These are phyloP conservation scores for Irpex sp. DNA, from an alignment of 1,284 basidiomycete genomes.

Conservation along the genomic window DNA sequence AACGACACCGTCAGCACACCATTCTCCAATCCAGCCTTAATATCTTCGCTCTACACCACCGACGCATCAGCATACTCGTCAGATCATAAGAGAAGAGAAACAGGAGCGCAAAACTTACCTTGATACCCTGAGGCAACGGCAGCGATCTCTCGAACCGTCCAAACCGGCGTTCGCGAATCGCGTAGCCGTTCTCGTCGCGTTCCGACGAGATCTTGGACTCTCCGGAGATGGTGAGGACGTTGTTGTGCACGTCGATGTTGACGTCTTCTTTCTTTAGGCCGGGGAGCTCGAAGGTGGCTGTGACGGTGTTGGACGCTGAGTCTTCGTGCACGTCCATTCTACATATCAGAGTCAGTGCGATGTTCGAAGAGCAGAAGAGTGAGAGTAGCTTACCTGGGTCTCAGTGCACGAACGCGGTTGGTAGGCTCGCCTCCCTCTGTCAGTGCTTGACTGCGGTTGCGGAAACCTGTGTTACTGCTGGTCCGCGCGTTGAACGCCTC, in stretches of 20 bases:
- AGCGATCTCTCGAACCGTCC: conserved; percentile 41
- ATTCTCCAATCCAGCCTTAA: conserved; percentile 36
- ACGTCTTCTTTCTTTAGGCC: conserved; percentile 39
- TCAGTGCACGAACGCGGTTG: background rate
- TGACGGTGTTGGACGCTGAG: conserved; percentile 32
- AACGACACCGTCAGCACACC: conserved; percentile 38
- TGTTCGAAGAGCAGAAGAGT: background rate
- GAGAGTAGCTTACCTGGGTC: conserved; percentile 5
- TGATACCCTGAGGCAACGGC: conserved; percentile 33
- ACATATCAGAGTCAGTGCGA: background rate
- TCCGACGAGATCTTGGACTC: conserved; percentile 26
- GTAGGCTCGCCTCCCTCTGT: background rate
- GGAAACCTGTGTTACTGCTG: background rate
- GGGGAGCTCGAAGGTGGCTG: conserved; percentile 44
- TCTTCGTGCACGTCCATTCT: conserved; percentile 47
- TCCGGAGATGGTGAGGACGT: conserved; percentile 37
- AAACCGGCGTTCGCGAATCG: conserved; percentile 38
- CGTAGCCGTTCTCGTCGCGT: conserved; percentile 34
- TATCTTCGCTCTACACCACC: conserved; percentile 26
- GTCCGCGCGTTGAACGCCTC: conserved; percentile 8
- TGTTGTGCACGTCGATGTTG: conserved; percentile 35
- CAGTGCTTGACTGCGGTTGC: background rate
- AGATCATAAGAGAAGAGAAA: background rate
- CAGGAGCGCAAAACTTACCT: background rate
- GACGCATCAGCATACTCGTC: background rate